phyloP scores from a whole-genome alignment of 73 alveolate species.

The Breviolum minutum region DNA sequence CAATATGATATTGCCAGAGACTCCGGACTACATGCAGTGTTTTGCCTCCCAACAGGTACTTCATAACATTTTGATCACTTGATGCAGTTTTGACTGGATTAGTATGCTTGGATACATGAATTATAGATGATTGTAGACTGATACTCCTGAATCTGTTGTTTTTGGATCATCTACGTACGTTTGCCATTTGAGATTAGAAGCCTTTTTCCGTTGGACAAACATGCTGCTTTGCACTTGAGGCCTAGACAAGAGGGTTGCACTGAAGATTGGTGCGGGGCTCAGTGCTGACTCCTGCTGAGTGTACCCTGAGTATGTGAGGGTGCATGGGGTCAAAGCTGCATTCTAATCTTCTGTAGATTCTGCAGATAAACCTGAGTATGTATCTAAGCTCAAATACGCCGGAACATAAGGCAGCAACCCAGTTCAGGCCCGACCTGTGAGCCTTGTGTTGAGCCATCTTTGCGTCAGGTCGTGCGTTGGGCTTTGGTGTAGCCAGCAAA shows the following conservation, averaged over 20 bases:
- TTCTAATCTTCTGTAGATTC: too few species aligned
- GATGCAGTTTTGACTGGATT: background rate
- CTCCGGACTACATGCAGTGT: too few species aligned
- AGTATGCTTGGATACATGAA: background rate
- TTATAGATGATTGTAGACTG: background rate
- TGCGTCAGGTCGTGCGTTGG: slow-evolving; percentile 16
- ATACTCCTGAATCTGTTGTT: too few species aligned
- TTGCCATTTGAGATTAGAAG: too few species aligned
- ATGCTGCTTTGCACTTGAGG: background rate
- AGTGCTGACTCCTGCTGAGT: background rate
- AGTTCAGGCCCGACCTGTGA: background rate
- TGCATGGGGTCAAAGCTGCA: too few species aligned
- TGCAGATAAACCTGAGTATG: background rate
- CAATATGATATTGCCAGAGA: background rate
- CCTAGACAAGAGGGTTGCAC: slow-evolving; percentile 63
- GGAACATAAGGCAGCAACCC: background rate
- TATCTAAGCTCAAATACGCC: background rate
- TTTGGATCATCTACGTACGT: too few species aligned
- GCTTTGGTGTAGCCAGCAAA: slow-evolving; percentile 39
- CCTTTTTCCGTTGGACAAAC: background rate
- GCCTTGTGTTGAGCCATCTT: background rate
- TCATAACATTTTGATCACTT: too few species aligned
- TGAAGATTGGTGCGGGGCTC: slow-evolving; percentile 48
- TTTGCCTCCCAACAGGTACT: too few species aligned
- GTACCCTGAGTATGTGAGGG: too few species aligned